Conservation (phyloP, 768 basidiomycete genomes). For the Strobilomyces confusus region DNA sequence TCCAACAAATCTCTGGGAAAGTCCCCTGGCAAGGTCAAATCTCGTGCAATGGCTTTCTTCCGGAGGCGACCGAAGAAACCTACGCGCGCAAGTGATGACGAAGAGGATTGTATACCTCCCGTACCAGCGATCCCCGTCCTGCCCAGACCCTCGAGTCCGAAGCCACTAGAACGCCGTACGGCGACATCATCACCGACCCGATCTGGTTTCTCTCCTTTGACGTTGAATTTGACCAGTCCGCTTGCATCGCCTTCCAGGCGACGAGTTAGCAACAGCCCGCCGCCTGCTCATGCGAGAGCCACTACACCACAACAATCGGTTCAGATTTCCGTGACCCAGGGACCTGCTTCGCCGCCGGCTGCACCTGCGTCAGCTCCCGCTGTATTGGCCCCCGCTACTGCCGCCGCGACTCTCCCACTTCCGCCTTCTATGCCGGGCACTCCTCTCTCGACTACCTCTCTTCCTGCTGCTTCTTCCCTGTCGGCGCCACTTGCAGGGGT, state of each 20-base stretch:
- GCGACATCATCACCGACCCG: slow-evolving; percentile 26
- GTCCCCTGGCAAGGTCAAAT: slow-evolving; percentile 25
- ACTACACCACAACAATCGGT: slow-evolving; percentile 11
- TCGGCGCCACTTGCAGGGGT: background rate
- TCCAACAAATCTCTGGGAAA: slow-evolving; percentile 31
- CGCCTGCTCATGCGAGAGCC: slow-evolving; percentile 13
- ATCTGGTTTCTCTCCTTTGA: slow-evolving; percentile 26
- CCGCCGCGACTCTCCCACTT: slow-evolving; percentile 8
- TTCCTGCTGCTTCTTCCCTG: background rate
- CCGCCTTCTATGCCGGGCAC: slow-evolving; percentile 20
- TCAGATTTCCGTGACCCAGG: slow-evolving; percentile 1
- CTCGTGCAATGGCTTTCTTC: slow-evolving; percentile 33
- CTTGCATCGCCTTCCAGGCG: slow-evolving; percentile 17
- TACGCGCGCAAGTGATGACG: slow-evolving; percentile 25
- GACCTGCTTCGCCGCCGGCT: slow-evolving; percentile 9
- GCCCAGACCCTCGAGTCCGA: slow-evolving; percentile 29
- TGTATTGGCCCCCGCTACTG: slow-evolving; percentile 1
- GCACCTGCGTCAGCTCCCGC: slow-evolving; percentile 6
- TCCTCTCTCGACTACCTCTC: slow-evolving; percentile 17
- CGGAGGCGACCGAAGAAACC: slow-evolving; percentile 29
- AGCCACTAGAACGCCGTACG: slow-evolving; percentile 22
- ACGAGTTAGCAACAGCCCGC: slow-evolving; percentile 27
- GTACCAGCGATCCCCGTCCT: slow-evolving; percentile 30
- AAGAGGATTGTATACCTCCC: slow-evolving; percentile 27
- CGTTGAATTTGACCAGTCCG: slow-evolving; percentile 22